phyloP scores from a whole-genome alignment of 495 filamentous ascomycete species.

The Immersiella caudata region DNA sequence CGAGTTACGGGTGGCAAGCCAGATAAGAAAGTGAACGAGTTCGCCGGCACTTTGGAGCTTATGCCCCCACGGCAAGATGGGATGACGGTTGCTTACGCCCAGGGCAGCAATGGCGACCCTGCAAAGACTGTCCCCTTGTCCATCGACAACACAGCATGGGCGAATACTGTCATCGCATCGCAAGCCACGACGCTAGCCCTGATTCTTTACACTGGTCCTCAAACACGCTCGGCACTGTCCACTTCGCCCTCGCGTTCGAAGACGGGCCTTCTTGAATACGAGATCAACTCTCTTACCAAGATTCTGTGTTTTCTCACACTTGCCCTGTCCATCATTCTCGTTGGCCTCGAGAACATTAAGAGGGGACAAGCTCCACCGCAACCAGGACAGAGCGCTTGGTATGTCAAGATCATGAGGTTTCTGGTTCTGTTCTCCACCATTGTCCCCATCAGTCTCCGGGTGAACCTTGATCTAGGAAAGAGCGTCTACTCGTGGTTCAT shows the following conservation, averaged over 20 bases:
- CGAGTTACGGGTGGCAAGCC: slow-evolving; percentile 83
- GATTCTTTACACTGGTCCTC: slow-evolving; percentile 90
- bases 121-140: slow-evolving; percentile 69
- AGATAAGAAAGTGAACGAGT: slow-evolving; percentile 90
- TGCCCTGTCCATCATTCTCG: slow-evolving; percentile 83
- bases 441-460: slow-evolving; percentile 92
- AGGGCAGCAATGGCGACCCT: slow-evolving; percentile 30
- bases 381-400: slow-evolving; percentile 71
- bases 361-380: slow-evolving; percentile 31
- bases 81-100: slow-evolving; percentile 31
- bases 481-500: slow-evolving; percentile 95
- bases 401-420: slow-evolving; percentile 92
- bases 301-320: slow-evolving; percentile 91
- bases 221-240: slow-evolving; percentile 92
- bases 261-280: slow-evolving; percentile 87
- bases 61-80: slow-evolving; percentile 48
- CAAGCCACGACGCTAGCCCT: slow-evolving; percentile 84
- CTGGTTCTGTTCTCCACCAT: slow-evolving; percentile 98
- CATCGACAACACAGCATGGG: slow-evolving; percentile 99
- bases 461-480: slow-evolving; percentile 97
- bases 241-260: slow-evolving; percentile 91
- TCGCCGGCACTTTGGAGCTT: slow-evolving; percentile 78
- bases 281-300: slow-evolving; percentile 98
- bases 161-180: slow-evolving; percentile 94
- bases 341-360: slow-evolving; percentile 80